Evolutionary conservation across 257 asterid genomes (phyloP).

Genomic region (Nicotiana benthamiana): DNA sequence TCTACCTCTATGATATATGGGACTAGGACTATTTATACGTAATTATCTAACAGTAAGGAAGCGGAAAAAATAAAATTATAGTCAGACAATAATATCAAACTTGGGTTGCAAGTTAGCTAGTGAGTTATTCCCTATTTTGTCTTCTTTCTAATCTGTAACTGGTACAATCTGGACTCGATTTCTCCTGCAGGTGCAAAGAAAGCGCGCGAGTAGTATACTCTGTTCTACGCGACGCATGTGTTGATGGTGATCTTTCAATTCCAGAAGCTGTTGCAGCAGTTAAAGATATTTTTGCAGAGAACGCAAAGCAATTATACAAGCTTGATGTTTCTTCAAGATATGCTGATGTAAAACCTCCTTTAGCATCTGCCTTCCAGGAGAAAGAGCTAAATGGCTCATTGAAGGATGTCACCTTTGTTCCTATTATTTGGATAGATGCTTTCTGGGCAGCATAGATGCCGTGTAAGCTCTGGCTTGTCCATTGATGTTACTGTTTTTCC

Average conservation of each 20-base stretch:
- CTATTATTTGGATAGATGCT: slow-evolving; percentile 77
- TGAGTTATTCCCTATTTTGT: not conserved
- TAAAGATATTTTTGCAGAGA: slow-evolving; percentile 55
- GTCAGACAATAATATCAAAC: not conserved
- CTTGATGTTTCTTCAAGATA: slow-evolving; percentile 33
- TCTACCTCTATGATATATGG: no score
- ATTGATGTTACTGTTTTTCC: not conserved
- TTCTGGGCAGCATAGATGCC: slow-evolving; percentile 93
- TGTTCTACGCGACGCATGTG: slow-evolving; percentile 76
- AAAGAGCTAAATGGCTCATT: slow-evolving; percentile 13
- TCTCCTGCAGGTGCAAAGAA: slow-evolving; percentile 64
- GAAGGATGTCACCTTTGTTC: slow-evolving; percentile 47
- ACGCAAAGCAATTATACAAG: slow-evolving; percentile 62
- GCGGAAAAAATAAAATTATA: not conserved
- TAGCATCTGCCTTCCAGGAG: slow-evolving; percentile 21
- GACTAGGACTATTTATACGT: no score
- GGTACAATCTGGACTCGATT: not conserved
- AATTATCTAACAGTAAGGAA: no score
- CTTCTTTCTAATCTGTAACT: slow-evolving; percentile 2
- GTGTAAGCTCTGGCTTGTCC: slow-evolving; percentile 38
- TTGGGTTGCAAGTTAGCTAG: not conserved
- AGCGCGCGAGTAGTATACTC: slow-evolving; percentile 72
- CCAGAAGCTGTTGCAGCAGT: slow-evolving; percentile 73
- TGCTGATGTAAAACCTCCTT: slow-evolving; percentile 18
- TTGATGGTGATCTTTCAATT: slow-evolving; percentile 72